Percentiles rank a stretch among this genome's conserved stretches.
Conservation (phyloP, 768 basidiomycete species). For the Albatrellus ellisii region DNA sequence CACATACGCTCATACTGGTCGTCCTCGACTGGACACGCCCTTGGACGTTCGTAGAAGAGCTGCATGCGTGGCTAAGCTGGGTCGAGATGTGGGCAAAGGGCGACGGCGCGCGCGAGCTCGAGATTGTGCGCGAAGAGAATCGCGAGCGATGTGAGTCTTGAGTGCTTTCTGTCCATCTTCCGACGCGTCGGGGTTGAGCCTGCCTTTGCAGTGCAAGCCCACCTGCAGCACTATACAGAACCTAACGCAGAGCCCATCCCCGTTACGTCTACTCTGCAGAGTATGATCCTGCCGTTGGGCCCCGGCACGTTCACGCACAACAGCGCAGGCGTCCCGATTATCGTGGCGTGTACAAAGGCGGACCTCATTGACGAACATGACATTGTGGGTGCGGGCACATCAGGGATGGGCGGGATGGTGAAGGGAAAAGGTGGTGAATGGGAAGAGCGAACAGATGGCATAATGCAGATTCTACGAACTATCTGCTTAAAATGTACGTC, state of each 20-base stretch:
- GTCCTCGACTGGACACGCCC: conserved; percentile 93
- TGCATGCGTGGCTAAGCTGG: conserved; percentile 79
- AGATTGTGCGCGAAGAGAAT: conserved; percentile 68
- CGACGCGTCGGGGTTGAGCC: too few relatives aligned
- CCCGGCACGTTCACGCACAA: conserved; percentile 84
- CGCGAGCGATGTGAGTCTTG: conserved; percentile 61
- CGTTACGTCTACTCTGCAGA: conserved; percentile 40
- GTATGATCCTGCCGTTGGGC: conserved; percentile 70
- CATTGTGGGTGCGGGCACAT: conserved; percentile 51
- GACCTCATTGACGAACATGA: conserved; percentile 84
- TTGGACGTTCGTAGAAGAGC: conserved; percentile 79
- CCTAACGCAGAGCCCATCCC: conserved; percentile 58
- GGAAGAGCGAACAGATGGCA: conserved; percentile 91
- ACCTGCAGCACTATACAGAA: conserved; percentile 85
- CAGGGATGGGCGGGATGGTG: conserved; percentile 83
- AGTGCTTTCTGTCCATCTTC: conserved; percentile 1
- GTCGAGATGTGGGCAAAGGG: conserved; percentile 70
- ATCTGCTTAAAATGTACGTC: conserved; percentile 83
- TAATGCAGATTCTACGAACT: conserved; percentile 91
- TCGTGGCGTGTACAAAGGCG: conserved; percentile 86
- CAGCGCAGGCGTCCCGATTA: conserved; percentile 69
- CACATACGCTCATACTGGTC: conserved; percentile 70
- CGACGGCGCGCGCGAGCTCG: conserved; percentile 55
- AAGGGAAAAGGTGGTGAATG: conserved; percentile 86
- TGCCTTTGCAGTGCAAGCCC: conserved; percentile 70